A percentile compares a stretch with the other conserved stretches of the same genome.
These are phyloP conservation scores for Metarhizium album DNA, from an alignment of 2,329 filamentous ascomycete species.

Conservation along the genomic window DNA sequence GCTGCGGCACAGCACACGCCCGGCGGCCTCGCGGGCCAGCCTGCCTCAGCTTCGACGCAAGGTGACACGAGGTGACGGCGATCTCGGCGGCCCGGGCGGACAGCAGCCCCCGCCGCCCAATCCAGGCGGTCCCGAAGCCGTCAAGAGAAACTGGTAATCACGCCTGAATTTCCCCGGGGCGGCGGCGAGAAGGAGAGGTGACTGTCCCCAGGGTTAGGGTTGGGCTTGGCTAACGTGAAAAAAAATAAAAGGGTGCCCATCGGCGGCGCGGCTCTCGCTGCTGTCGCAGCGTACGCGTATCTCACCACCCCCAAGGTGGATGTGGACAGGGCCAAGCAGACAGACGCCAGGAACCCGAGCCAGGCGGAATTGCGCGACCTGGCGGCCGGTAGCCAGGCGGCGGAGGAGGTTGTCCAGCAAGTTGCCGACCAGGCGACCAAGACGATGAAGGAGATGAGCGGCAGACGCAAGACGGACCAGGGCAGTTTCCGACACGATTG, in stretches of 20 bases:
- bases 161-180: too few relatives aligned
- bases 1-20: conserved; percentile 9
- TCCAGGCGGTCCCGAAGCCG: conserved; percentile 18
- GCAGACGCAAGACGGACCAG: conserved; percentile 17
- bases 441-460: conserved; percentile 19
- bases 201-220: too few relatives aligned
- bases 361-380: conserved; percentile 1
- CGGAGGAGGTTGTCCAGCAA: conserved; percentile 1
- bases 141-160: conserved; percentile 24
- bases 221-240: neutral
- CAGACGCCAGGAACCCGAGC: conserved; percentile 1
- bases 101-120: conserved; percentile 17
- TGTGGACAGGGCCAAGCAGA: conserved; percentile 6
- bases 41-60: neutral
- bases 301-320: conserved; percentile 11
- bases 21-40: neutral
- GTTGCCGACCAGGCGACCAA: conserved; percentile 14
- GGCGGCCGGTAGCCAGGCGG: conserved; percentile 9
- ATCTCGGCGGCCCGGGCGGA: conserved; percentile 23
- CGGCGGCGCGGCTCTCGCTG: conserved; percentile 16
- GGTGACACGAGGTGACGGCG: conserved; percentile 10
- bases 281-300: conserved; percentile 18
- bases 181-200: too few relatives aligned
- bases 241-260: conserved; percentile 16
- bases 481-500: conserved; percentile 20